Evolutionary conservation across 306 rosid species (phyloP).

Genomic region (Casuarina equisetifolia): DNA sequence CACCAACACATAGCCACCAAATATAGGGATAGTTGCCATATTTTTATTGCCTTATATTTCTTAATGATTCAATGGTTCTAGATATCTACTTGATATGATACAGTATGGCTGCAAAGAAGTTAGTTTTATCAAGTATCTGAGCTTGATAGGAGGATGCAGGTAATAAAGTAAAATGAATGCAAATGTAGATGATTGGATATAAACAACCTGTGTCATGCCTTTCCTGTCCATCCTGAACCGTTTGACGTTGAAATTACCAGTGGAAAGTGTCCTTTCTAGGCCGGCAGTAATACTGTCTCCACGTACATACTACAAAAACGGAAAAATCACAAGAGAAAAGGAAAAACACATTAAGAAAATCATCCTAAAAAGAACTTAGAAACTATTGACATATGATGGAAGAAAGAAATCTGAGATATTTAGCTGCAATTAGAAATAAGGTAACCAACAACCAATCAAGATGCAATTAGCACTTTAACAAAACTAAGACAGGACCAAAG

Average conservation of each 20-base stretch:
- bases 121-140: neutral
- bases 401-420: neutral
- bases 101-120: neutral
- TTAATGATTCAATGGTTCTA: neutral
- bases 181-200: constrained; percentile 1
- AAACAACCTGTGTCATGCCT: constrained; percentile 90
- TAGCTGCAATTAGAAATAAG: neutral
- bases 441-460: neutral
- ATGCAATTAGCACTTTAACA: constrained; percentile 3
- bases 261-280: constrained; percentile 83
- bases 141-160: neutral
- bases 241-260: constrained; percentile 76
- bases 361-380: constrained; percentile 11
- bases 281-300: constrained; percentile 49
- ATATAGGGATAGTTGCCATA: neutral
- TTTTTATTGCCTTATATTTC: neutral
- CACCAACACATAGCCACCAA: neutral
- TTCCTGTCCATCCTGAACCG: constrained; percentile 85
- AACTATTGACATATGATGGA: constrained; percentile 5
- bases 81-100: neutral
- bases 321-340: neutral
- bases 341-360: neutral
- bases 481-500: neutral
- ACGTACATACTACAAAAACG: constrained; percentile 30
- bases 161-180: neutral